Evolutionary conservation across 768 basidiomycete genomes (phyloP).

Genomic region (Jaapia argillacea): DNA sequence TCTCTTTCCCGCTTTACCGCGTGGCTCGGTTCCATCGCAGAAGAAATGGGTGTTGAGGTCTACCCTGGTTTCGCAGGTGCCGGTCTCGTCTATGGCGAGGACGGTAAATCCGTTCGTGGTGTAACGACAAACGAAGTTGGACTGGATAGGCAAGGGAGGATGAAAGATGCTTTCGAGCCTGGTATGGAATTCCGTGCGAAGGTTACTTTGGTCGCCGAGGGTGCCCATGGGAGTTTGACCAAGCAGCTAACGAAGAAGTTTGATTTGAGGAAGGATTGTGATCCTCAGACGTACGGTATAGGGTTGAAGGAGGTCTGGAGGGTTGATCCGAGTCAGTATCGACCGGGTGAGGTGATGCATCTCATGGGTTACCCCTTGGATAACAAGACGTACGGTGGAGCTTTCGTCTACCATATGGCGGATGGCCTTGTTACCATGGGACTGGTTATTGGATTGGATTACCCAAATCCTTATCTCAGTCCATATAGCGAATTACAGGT

Average conservation of each 20-base stretch:
- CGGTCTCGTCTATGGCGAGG: constrained; percentile 59
- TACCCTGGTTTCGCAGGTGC: constrained; percentile 98
- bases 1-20: constrained; percentile 83
- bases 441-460: constrained; percentile 89
- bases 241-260: constrained; percentile 73
- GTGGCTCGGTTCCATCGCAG: constrained; percentile 84
- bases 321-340: constrained; percentile 51
- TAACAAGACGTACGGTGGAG: constrained; percentile 77
- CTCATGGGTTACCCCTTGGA: constrained; percentile 92
- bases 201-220: constrained; percentile 88
- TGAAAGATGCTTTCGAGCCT: constrained; percentile 87
- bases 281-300: constrained; percentile 93
- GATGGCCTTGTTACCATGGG: constrained; percentile 85
- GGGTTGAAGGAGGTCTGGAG: constrained; percentile 98
- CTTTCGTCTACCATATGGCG: constrained; percentile 94
- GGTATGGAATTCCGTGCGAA: constrained; percentile 95
- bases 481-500: constrained; percentile 94
- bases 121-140: constrained; percentile 94
- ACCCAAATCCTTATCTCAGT: constrained; percentile 85
- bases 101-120: constrained; percentile 56
- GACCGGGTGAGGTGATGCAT: constrained; percentile 82
- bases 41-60: constrained; percentile 83
- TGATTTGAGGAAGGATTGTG: constrained; percentile 51
- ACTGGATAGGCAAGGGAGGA: constrained; percentile 60
- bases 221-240: constrained; percentile 85